These are phyloP conservation scores for Corinectria fuckeliana DNA, from an alignment of 2,329 filamentous ascomycete species.

Conservation along the genomic window DNA sequence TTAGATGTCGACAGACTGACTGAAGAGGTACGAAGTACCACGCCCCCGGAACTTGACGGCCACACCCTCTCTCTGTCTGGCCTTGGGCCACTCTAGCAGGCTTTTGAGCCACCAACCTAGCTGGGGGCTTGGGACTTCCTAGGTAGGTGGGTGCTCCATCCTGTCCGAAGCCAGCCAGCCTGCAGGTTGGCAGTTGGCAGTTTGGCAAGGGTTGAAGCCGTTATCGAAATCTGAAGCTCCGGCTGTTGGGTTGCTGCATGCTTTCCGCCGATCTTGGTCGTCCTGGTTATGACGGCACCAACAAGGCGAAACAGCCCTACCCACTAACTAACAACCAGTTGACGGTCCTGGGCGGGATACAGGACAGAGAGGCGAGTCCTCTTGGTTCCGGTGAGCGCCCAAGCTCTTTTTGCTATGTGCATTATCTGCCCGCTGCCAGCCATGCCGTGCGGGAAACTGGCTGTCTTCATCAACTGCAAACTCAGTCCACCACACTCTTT, in stretches of 20 bases:
- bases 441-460: conserved; percentile 5
- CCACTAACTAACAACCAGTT: conserved; percentile 1
- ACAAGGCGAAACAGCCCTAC: conserved; percentile 15
- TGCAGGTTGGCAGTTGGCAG: background rate
- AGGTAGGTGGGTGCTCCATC: background rate
- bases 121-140: background rate
- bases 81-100: conserved; percentile 2
- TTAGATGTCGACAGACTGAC: conserved; percentile 1
- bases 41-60: conserved; percentile 1
- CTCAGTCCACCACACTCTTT: conserved; percentile 31
- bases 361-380: conserved; percentile 20
- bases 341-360: conserved; percentile 24
- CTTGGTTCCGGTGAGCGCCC: conserved; percentile 23
- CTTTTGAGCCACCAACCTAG: background rate
- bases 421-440: background rate
- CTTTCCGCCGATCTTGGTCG: conserved; percentile 14
- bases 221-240: background rate
- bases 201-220: background rate
- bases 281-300: conserved; percentile 7
- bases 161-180: background rate
- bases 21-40: background rate
- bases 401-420: conserved; percentile 32
- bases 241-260: conserved; percentile 1
- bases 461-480: conserved; percentile 24
- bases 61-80: conserved; percentile 7